Evolutionary conservation across 140 eudicot species (phyloP), one percentile per base, ranked within the genome.

Genomic region (Anethum foeniculum): DNA sequence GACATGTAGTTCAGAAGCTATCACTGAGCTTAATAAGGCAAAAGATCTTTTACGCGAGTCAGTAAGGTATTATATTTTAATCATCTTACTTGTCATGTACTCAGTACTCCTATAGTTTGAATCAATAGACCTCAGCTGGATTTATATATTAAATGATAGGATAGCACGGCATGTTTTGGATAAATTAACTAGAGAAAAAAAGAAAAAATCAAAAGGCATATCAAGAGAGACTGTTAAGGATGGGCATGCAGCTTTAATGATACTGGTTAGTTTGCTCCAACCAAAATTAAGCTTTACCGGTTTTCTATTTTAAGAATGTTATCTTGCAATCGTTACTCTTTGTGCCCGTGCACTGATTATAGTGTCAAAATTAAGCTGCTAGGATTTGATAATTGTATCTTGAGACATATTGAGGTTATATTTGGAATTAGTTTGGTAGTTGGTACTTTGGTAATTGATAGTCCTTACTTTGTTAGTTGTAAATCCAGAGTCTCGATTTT

Each of bases 241-340:
- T 39, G 87, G 77, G 41, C 92, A 80, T 51, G 78, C 90, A 49
- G 86, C 97, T 71, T 69, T 85, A 79, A 67, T 89, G 71, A 87
- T 91, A 81, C 89, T 93, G 93, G 98, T 91, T 62, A 84, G 93
- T 90, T 82, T 74, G 52, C 34, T 15, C 49, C 27, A 44, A 77
- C 51, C 65, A 8, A 16, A 8, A 16, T 77, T n/a, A 30, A 10
- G 13, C n/a, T 23, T 23, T 36, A 32, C 23, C 27, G 5, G 14
- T 77, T 39, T n/a, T 9, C 25, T 11, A 21, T 54, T 2, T 77
- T 19, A 32, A 77, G 49, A n/a, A 14, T 32, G 30, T 25, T 56
- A 23, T 54, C 46, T 47, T 25, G 23, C 19, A 13, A 13, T 49
- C n/a, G 9, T 4, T 76, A 27, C 79, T 47, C 65, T 46, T 11